Conservation (phyloP, 768 basidiomycete species). For the Phlebiopsis flavidoalba region DNA sequence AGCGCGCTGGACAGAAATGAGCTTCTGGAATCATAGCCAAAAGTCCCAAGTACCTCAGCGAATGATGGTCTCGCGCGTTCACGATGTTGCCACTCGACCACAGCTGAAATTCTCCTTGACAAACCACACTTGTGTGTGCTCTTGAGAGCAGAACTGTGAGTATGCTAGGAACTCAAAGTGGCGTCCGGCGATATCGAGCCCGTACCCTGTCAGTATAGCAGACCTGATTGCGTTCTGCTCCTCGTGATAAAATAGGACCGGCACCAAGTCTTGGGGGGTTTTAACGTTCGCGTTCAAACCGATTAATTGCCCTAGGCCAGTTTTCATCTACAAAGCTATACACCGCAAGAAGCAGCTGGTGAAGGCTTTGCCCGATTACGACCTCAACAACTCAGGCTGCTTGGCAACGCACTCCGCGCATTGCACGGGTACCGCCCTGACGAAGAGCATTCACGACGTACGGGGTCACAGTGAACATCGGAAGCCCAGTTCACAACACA, state of each 20-base stretch:
- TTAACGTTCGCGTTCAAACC: constrained; percentile 52
- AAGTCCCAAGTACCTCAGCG: constrained; percentile 47
- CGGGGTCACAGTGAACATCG: too few relatives aligned
- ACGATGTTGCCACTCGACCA: constrained; percentile 21
- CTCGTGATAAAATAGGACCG: constrained; percentile 40
- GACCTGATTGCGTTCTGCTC: constrained; percentile 27
- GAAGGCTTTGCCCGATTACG: too few relatives aligned
- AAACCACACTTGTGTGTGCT: constrained; percentile 56
- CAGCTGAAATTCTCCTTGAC: constrained; percentile 50
- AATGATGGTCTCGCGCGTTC: constrained; percentile 48
- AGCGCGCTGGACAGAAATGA: constrained; percentile 62
- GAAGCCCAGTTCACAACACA: too few relatives aligned
- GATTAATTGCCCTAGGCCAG: constrained; percentile 42
- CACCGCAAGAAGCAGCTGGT: too few relatives aligned
- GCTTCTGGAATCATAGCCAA: constrained; percentile 35
- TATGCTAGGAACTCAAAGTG: constrained; percentile 63
- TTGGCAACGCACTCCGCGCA: too few relatives aligned
- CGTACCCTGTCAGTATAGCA: constrained; percentile 35
- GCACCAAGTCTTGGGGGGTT: too few relatives aligned
- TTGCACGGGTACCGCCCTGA: too few relatives aligned
- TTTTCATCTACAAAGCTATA: constrained; percentile 58
- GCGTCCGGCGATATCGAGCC: constrained; percentile 48
- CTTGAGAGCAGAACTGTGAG: constrained; percentile 64
- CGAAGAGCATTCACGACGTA: too few relatives aligned
- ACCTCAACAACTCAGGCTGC: too few relatives aligned